Evolutionary conservation across 176 grass and related monocot species (phyloP).

Genomic region (Themeda triandra): DNA sequence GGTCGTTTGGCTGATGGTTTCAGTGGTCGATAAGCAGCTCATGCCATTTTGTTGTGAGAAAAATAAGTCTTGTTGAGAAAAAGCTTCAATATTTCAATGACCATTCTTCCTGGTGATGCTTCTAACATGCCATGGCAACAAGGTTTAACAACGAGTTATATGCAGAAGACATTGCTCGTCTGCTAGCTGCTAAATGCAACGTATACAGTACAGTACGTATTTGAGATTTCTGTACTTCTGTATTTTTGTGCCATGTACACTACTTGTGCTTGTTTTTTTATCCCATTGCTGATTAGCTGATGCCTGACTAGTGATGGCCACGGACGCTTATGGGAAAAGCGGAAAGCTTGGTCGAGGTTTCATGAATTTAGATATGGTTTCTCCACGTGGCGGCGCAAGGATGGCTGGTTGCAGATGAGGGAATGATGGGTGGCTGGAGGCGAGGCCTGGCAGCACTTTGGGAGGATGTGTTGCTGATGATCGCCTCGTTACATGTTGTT

Average conservation of each 20-base stretch:
- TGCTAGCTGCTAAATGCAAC: not conserved
- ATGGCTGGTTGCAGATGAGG: slow-evolving; percentile 83
- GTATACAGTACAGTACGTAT: not conserved
- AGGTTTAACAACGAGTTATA: not conserved
- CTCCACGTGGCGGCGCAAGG: slow-evolving; percentile 50
- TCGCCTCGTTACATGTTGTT: not conserved
- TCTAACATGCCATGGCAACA: not conserved
- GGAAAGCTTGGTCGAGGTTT: slow-evolving; percentile 80
- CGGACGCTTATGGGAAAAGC: slow-evolving; percentile 53
- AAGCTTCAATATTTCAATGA: not conserved
- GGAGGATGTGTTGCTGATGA: slow-evolving; percentile 23
- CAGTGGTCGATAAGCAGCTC: too few relatives aligned
- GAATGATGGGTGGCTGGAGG: slow-evolving; percentile 43
- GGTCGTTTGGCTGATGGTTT: too few relatives aligned
- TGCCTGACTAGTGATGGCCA: slow-evolving; percentile 31
- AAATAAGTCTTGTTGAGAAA: slow-evolving; percentile 14
- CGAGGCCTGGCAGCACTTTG: not conserved
- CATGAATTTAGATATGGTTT: slow-evolving; percentile 73
- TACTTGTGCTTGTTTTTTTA: not conserved
- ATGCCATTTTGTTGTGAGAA: too few relatives aligned
- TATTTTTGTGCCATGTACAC: not conserved
- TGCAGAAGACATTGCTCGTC: not conserved
- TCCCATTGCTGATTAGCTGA: not conserved
- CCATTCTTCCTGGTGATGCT: not conserved
- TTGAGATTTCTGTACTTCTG: not conserved